Evolutionary conservation across 2,329 filamentous ascomycete genomes (phyloP).

Genomic region (Aureobasidium sp.): DNA sequence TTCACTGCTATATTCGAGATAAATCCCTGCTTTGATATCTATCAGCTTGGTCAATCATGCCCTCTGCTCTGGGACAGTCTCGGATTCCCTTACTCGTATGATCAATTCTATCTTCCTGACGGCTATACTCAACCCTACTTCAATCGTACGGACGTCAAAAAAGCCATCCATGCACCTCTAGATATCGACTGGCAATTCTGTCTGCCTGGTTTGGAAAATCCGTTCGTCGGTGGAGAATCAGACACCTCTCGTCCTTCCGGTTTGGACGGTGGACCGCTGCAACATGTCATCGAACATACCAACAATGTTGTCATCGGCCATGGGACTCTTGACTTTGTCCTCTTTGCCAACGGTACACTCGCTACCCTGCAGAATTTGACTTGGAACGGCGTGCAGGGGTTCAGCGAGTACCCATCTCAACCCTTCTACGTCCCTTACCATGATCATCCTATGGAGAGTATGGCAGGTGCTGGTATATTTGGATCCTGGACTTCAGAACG

Average conservation of each 20-base stretch:
- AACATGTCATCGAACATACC: constrained; percentile 76
- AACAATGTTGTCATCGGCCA: constrained; percentile 79
- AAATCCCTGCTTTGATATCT: constrained; percentile 86
- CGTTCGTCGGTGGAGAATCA: constrained; percentile 51
- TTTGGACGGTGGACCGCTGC: constrained; percentile 67
- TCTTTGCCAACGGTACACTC: constrained; percentile 74
- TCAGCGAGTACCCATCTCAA: constrained; percentile 61
- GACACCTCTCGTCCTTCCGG: constrained; percentile 61
- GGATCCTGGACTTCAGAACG: constrained; percentile 79
- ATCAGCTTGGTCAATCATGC: constrained; percentile 77
- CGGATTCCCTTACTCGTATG: constrained; percentile 70
- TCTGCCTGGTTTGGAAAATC: constrained; percentile 47
- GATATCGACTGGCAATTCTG: constrained; percentile 67
- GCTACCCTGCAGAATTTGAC: constrained; percentile 85
- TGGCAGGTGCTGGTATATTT: constrained; percentile 71
- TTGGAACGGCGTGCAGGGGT: constrained; percentile 76
- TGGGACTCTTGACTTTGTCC: constrained; percentile 73
- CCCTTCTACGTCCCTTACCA: constrained; percentile 77
- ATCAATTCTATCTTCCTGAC: constrained; percentile 69
- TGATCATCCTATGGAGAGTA: constrained; percentile 45
- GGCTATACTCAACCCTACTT: constrained; percentile 75
- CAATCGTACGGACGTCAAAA: constrained; percentile 74
- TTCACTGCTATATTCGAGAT: constrained; percentile 56
- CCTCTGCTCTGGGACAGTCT: constrained; percentile 75
- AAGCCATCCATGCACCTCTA: constrained; percentile 70